These are phyloP conservation scores for Immersiporthe knoxdaviesiana DNA, from an alignment of 2,329 filamentous ascomycete species.

Conservation along the genomic window DNA sequence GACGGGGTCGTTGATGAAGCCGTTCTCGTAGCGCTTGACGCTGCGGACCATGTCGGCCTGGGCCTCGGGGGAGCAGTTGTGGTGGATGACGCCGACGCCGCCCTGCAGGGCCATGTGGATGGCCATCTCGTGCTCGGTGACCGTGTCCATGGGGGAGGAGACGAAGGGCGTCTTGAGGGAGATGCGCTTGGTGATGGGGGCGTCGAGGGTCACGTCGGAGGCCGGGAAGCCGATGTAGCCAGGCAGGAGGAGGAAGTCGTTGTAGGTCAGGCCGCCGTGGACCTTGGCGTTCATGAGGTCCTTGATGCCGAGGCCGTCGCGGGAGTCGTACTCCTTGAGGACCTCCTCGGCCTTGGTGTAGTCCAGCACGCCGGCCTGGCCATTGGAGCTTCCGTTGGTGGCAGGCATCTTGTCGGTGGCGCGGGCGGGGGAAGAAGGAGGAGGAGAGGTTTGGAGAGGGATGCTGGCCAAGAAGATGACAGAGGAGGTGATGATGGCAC, in stretches of 20 bases:
- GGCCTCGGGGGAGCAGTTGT: constrained; percentile 97
- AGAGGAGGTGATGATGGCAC: constrained; percentile 20
- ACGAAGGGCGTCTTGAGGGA: constrained; percentile 95
- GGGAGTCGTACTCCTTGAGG: constrained; percentile 77
- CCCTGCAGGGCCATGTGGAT: constrained; percentile 94
- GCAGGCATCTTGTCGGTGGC: constrained; percentile 72
- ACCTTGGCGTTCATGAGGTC: constrained; percentile 88
- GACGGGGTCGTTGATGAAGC: constrained; percentile 95
- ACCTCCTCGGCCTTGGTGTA: constrained; percentile 76
- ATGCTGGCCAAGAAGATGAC: constrained; percentile 26
- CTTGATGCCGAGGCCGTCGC: constrained; percentile 85
- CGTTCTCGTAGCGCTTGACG: constrained; percentile 99
- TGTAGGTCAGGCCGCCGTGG: constrained; percentile 95
- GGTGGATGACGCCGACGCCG: constrained; percentile 93
- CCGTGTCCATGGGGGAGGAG: constrained; percentile 99
- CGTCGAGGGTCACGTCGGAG: constrained; percentile 84
- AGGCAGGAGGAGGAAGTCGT: constrained; percentile 95
- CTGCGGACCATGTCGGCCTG: constrained; percentile 99
- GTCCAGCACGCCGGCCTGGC: constrained; percentile 67
- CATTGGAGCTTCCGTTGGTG: constrained; percentile 65
- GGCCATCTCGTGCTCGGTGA: constrained; percentile 99
- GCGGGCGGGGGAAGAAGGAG: constrained; percentile 31
- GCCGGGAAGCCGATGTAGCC: constrained; percentile 99
- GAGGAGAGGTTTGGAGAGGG: background rate
- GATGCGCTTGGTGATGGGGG: constrained; percentile 93